phyloP scores from a whole-genome alignment of 495 filamentous ascomycete species.

The Hypomontagnella monticulosa region DNA sequence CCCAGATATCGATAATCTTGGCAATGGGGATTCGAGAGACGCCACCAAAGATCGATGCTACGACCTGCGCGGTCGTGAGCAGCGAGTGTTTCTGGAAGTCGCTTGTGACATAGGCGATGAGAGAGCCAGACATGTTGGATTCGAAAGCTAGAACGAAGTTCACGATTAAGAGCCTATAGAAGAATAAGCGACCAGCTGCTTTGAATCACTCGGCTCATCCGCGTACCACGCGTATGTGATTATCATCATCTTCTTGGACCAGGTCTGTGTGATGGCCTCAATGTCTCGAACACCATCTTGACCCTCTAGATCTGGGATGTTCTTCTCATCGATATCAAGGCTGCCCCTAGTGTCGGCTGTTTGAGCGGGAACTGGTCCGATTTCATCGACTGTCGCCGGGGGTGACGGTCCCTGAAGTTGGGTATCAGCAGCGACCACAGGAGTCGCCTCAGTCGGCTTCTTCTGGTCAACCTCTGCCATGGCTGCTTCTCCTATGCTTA shows the following conservation, averaged over 20 bases:
- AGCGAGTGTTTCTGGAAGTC: slow-evolving; percentile 51
- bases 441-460: background rate
- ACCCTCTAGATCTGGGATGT: slow-evolving; percentile 4
- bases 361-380: background rate
- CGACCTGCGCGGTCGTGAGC: slow-evolving; percentile 46
- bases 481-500: background rate
- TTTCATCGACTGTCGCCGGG: slow-evolving; percentile 1
- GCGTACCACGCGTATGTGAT: slow-evolving; percentile 35
- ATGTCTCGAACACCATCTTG: slow-evolving; percentile 48
- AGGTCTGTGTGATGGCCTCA: slow-evolving; percentile 48
- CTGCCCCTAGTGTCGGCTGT: background rate
- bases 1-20: slow-evolving; percentile 68
- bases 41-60: slow-evolving; percentile 64
- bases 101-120: slow-evolving; percentile 52
- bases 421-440: background rate
- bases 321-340: slow-evolving; percentile 3
- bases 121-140: slow-evolving; percentile 45
- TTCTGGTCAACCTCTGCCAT: slow-evolving; percentile 2
- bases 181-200: background rate
- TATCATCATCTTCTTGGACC: slow-evolving; percentile 43
- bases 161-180: slow-evolving; percentile 51
- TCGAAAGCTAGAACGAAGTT: slow-evolving; percentile 55
- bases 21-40: slow-evolving; percentile 64
- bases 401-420: background rate
- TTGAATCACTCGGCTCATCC: background rate